Evolutionary conservation across 140 eudicot species (phyloP), one percentile per base, ranked within the genome.

Genomic region (Bidens hawaiensis): DNA sequence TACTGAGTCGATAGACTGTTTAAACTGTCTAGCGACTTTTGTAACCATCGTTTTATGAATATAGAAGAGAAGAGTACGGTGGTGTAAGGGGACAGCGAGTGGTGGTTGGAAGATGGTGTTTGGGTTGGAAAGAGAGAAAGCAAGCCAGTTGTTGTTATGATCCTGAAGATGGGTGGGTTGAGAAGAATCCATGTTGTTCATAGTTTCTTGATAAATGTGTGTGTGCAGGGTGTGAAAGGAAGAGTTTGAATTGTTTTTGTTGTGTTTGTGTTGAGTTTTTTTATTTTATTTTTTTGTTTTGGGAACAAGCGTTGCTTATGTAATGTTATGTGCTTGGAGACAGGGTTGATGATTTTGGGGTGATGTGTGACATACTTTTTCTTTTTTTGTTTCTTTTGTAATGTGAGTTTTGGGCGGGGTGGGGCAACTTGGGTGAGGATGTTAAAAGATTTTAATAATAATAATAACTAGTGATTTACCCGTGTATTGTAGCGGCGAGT

Each of bases 41-140:
- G n/a, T n/a, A n/a, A n/a, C n/a, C n/a, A n/a, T n/a, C n/a, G n/a
- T n/a, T n/a, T n/a, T n/a, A n/a, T n/a, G n/a, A n/a, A n/a, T n/a
- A n/a, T n/a, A n/a, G n/a, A n/a, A 15, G 4, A 15, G n/a, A 11
- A n/a, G 43, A 24, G 31, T 67, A 72, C 31, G 46, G 18, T 62
- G 22, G 48, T 17, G 71, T 74, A 69, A 67, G 64, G 67, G 65
- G 72, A 64, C 60, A 49, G 68, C 22, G 56, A 42, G 68, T 69
- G 55, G 60, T 27, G 54, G 48, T 64, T 26, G 48, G 68, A 69
- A 26, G 73, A 49, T 15, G 40, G 73, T 62, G 48, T 24, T 22
- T 27, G 30, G 16, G 77, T 82, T 86, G 79, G 95, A 86, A 53
- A 86, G 91, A 70, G 95, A 88, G 85, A 88, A 88, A 69, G 80